Base-by-base conservation (phyloP, 441 rosid species). In the Bocquillonia castaneifolia region DNA sequence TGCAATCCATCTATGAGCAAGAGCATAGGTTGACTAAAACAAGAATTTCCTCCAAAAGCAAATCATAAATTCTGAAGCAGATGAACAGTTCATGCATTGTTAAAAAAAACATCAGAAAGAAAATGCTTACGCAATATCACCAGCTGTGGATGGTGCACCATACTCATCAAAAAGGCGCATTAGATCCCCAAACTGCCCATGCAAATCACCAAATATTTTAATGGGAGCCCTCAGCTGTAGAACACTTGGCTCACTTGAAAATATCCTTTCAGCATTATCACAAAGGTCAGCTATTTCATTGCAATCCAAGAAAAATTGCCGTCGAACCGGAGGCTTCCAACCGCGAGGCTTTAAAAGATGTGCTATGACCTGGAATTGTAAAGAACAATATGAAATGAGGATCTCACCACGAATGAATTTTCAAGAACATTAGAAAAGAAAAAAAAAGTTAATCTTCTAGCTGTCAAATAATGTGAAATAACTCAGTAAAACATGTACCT, bases 161-260 rank as follows among this genome's bases (percentile, higher is more conserved):
- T 92, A 94, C 78, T 94, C 98, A 66, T 94, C 97, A 83, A 94
- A 94, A 72, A 94, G 94, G 65, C 98, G 96, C 98, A 94, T 94
- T 69, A 94, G 94, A 84, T 94, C 99, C 61, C 98, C 98, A 84
- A 94, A 94, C 69, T 94, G 99, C 59, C 99, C 99, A 64, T 94
- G 99, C 72, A 94, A 80, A 87, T 94, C 98, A 74, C 99, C 99
- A 79, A 94, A 94, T 71, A 94, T 94, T 81, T 94, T 92, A 48
- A 90, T 88, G 47, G 99, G 98, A 70, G 98, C 98, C 74, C 56
- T 87, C 59, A 94, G 90, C 80, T 92, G 94, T 81, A 94, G 80
- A 37, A 94, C 97, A 76, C 89, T 94, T 28, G 99, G 92, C 76
- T 94, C 99, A 25, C 84, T 84, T 47, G 94, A 77, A 83, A 94